Evolutionary conservation across 176 grass and related monocot genomes (phyloP), one percentile per base, ranked within the genome.

Genomic region (Themeda triandra): DNA sequence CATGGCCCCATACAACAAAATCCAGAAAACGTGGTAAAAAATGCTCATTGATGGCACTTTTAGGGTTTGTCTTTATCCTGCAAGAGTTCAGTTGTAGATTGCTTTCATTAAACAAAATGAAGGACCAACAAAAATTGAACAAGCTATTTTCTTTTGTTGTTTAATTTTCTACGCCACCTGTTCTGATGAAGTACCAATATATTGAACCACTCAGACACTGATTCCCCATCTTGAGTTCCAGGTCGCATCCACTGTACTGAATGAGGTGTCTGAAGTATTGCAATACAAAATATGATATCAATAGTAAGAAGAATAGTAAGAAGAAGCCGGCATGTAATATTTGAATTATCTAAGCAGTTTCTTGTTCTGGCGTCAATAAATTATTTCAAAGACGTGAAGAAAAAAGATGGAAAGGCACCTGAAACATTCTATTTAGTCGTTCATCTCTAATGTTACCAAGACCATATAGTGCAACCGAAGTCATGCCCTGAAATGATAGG

Each of bases 141-240:
- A 44, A 66, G 64, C 5, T 54, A 46, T 41, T 31, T 46, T 62
- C 0, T 18, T 63, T 65, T 21, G 24, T 39, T 41, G 14, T 10
- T 77, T 77, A 18, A 89, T 41, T 71, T 76, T n/a, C 4, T 71
- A 9, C 13, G 23, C 27, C 39, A 97, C 93, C 91, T 99, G 66
- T 99, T 99, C 71, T 99, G 96, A 86, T 99, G 96, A 86, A 98
- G 96, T 89, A 99, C 91, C 48, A 96, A 87, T 77, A 96, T 99
- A 70, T 94, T 99, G 74, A 96, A 99, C 93, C 96, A 99, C 49
- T 93, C 89, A 77, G 93, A 96, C 25, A 86, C 73, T 42, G 88
- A 79, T 54, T 76, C 85, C 76, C 75, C 91, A 73, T 99, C 96
- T 91, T 87, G 91, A 71, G 56, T 81, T 94, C 88, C 96, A 84